Evolutionary conservation across 1,284 basidiomycete genomes (phyloP), one percentile per base, ranked within the genome.

Genomic region (Ceratobasidium sp.): DNA sequence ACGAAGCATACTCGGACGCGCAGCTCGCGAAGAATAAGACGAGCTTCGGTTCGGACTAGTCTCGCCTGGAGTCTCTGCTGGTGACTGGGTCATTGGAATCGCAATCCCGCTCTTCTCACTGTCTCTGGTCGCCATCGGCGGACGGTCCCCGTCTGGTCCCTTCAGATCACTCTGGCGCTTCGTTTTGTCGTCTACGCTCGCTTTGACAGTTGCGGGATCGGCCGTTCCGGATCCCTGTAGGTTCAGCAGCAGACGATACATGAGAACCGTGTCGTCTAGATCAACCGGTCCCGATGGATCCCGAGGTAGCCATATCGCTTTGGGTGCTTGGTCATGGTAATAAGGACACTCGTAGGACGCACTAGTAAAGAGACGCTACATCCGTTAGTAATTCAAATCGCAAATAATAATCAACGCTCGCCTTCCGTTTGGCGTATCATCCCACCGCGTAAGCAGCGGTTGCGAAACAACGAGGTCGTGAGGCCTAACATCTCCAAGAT

Each of bases 261-360:
- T 74, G 3, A 54, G 28, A 12, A 74, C 59, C 15, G 70, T 74
- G 46, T 74, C 70, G 38, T 74, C 70, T 4, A 74, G 59, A 28
- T 74, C 70, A 46, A 74, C 48, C 2, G 70, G 70, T 13, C 74
- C 74, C 46, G 70, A 48, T 17, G 70, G 70, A 33, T 74, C 70
- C 9, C 70, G 70, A 23, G 70, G 70, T 38, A 74, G 40, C 70
- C 70, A 74, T 33, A 74, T 50, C 6, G 59, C 57, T 40, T 74
- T 38, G 44, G 70, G 70, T 13, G 38, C 59, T n/a, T 62, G 59
- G 20, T 74, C 70, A 15, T 64, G 23, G 50, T 74, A 74, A 40
- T 74, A 74, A 7, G 70, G 70, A n/a, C 70, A 74, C 38, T 74
- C 70, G 28, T 74, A 74, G 13, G 70, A 74, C 33, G 57, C 57